phyloP scores from a whole-genome alignment of 2,329 filamentous ascomycete genomes.

The Huntiella abstrusa region DNA sequence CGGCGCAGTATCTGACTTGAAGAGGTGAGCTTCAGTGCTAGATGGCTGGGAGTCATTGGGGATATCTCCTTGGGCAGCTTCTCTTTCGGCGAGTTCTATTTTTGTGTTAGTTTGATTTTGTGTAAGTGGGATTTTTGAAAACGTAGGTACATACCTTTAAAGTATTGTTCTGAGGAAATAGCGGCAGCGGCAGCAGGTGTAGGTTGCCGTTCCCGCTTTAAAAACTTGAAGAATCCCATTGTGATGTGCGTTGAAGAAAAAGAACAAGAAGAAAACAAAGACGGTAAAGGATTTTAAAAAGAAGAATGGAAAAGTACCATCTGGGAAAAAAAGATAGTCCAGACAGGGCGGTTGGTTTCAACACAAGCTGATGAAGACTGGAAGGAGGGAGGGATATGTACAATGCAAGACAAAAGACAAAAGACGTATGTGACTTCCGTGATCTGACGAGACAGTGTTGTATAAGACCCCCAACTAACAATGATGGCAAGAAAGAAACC shows the following conservation, averaged over 20 bases:
- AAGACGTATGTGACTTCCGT: too few relatives aligned
- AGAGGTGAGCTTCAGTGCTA: background rate
- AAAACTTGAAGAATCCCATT: slow-evolving; percentile 10
- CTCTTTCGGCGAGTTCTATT: slow-evolving; percentile 7
- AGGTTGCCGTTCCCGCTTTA: slow-evolving; percentile 8
- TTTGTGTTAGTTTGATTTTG: background rate
- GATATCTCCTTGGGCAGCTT: background rate
- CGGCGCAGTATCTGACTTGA: background rate
- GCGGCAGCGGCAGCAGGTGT: slow-evolving; percentile 9
- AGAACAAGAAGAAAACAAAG: background rate
- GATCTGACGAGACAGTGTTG: too few relatives aligned
- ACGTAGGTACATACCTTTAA: slow-evolving; percentile 7
- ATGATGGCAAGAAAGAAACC: too few relatives aligned
- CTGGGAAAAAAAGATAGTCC: too few relatives aligned
- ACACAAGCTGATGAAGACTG: too few relatives aligned
- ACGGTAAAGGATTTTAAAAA: background rate
- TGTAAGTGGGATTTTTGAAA: background rate
- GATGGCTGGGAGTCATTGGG: background rate
- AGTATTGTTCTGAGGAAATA: slow-evolving; percentile 11
- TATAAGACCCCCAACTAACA: too few relatives aligned
- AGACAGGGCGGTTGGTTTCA: too few relatives aligned
- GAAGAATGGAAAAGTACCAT: background rate
- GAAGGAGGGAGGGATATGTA: too few relatives aligned
- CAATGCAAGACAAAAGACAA: too few relatives aligned
- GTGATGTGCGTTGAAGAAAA: background rate